A percentile compares a stretch with the other conserved stretches of the same genome.
Evolutionary conservation across 2,329 filamentous ascomycete genomes (phyloP).

Genomic region (Ambrosiella xylebori): DNA sequence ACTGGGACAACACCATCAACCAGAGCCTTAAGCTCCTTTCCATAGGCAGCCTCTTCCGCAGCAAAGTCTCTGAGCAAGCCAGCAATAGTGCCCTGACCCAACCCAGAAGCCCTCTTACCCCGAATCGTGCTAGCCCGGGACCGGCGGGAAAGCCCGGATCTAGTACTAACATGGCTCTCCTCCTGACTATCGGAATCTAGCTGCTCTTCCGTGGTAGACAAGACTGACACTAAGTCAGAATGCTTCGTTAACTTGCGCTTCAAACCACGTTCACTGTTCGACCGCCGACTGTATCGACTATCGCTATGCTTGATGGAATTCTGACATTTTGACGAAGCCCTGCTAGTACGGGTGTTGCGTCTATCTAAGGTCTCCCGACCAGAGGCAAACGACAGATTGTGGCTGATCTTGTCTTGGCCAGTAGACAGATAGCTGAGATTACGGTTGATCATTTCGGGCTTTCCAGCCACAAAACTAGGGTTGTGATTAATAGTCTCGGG

Average conservation of each 20-base stretch:
- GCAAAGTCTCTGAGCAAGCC: conserved; percentile 67
- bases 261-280: conserved; percentile 23
- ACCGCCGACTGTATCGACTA: conserved; percentile 9
- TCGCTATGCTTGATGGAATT: conserved; percentile 2
- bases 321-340: not conserved
- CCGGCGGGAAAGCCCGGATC: conserved; percentile 5
- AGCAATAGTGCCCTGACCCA: conserved; percentile 38
- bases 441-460: conserved; percentile 3
- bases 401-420: conserved; percentile 5
- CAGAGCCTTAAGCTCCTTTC: conserved; percentile 76
- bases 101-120: not conserved
- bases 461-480: conserved; percentile 1
- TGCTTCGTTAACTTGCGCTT: conserved; percentile 75
- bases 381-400: conserved; percentile 7
- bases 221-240: conserved; percentile 81
- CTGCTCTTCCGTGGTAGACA: conserved; percentile 53
- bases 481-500: conserved; percentile 1
- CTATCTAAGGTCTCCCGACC: not conserved
- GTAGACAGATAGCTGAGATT: not conserved
- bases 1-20: conserved; percentile 94
- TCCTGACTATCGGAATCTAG: conserved; percentile 28
- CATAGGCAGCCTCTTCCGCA: conserved; percentile 74
- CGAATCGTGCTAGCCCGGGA: conserved; percentile 6
- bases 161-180: conserved; percentile 29
- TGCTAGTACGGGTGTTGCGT: not conserved